Evolutionary conservation across 2,329 filamentous ascomycete genomes (phyloP).

Genomic region (Aspergillus niger): DNA sequence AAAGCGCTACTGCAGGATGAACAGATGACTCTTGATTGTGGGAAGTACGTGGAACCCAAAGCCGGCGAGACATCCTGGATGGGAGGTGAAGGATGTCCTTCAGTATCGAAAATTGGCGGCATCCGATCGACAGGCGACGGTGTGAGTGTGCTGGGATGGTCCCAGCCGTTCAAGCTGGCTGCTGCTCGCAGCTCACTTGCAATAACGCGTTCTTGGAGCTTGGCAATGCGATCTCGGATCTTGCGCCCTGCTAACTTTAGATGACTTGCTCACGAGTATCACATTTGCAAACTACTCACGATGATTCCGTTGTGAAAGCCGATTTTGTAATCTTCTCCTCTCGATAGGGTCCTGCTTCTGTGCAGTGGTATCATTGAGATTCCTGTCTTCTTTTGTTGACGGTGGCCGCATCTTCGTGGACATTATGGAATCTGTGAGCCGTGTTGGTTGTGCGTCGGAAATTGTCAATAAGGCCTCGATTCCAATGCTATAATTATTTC

Average conservation of each 20-base stretch:
- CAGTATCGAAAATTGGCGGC: constrained; percentile 11
- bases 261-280: neutral
- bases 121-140: constrained; percentile 10
- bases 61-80: neutral
- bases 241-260: constrained; percentile 30
- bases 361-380: neutral
- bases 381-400: neutral
- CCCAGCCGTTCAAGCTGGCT: constrained; percentile 33
- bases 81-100: neutral
- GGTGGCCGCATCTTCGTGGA: constrained; percentile 1
- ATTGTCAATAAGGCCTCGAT: neutral
- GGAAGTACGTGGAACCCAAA: constrained; percentile 6
- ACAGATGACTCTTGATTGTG: constrained; percentile 6
- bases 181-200: constrained; percentile 36
- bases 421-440: neutral
- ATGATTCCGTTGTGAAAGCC: constrained; percentile 37
- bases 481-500: neutral
- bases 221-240: constrained; percentile 38
- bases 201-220: constrained; percentile 38
- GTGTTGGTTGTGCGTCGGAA: neutral
- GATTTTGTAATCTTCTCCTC: constrained; percentile 34
- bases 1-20: constrained; percentile 10
- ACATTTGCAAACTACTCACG: constrained; percentile 21
- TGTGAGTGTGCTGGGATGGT: constrained; percentile 21
- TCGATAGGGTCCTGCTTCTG: constrained; percentile 35